Base-by-base conservation (phyloP, 2,329 filamentous ascomycete genomes). In the Colletotrichum musae region DNA sequence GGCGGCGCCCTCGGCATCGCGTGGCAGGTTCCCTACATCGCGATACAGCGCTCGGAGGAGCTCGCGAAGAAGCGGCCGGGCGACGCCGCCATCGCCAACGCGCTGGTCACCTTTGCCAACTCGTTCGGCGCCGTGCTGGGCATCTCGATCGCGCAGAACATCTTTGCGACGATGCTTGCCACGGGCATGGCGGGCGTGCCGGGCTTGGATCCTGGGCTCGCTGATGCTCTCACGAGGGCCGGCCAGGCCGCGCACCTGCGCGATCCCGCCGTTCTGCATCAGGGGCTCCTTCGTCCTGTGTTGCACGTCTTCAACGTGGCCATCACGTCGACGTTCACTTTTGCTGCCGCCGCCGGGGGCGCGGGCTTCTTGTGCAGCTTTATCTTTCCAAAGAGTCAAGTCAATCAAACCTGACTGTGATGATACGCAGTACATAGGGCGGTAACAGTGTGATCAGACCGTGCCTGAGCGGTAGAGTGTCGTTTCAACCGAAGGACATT, bases 261-360 rank as follows among this genome's bases (percentile, higher is more conserved):
- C 0, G 15, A 45, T 28, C 21, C 54, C 13, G 54, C 26, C 7
- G 39, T 26, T 6, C 15, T 60, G 16, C 47, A 26, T 3, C 58
- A n/a, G 16, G 58, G 16, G 28, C 45, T 60, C 7, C 58, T 50
- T 3, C 2, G 6, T 7, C 45, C 18, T 13, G 58, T 60, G 28
- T 41, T 60, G 58, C 58, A 50, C 10, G 43, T 39, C 18, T 60
- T 60, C 28, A 51, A 60, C 58, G 13, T 26, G 12, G 58, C 58
- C 28, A 60, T 60, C 2, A 60, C 18, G 47, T 50, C 45, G 16
- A 60, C 58, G 6, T 60, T 60, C 18, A 60, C n/a, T 10, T 50
- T 60, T 51, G 58, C 58, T 41, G 45, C 45, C 2, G n/a, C 28
- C 26, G n/a, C 58, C 18, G 58, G 43, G 51, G 74, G 74, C 2